phyloP scores from a whole-genome alignment of 768 basidiomycete genomes.

The Suillus occidentalis region DNA sequence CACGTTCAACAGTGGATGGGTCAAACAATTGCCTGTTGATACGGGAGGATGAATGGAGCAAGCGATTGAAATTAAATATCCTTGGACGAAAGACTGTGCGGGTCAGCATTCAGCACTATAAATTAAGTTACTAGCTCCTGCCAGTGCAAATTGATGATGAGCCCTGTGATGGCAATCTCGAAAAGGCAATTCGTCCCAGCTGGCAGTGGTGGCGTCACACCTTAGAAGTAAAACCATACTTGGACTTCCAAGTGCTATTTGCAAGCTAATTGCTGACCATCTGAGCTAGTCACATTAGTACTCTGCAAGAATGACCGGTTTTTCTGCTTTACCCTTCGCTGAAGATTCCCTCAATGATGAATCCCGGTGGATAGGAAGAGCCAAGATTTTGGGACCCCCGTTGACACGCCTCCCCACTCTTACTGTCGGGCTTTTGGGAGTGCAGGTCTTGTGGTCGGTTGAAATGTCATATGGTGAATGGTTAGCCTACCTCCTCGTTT shows the following conservation, averaged over 20 bases:
- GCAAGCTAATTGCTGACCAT: neutral
- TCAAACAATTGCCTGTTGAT: slow-evolving; percentile 45
- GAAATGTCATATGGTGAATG: slow-evolving; percentile 92
- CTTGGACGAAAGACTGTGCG: neutral
- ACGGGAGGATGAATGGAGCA: slow-evolving; percentile 26
- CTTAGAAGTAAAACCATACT: neutral
- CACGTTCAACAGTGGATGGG: slow-evolving; percentile 68
- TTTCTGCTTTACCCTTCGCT: slow-evolving; percentile 45
- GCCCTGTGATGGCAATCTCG: neutral
- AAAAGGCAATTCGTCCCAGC: neutral
- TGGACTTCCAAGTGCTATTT: neutral
- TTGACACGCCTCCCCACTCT: slow-evolving; percentile 69
- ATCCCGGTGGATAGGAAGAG: slow-evolving; percentile 48
- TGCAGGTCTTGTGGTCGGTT: slow-evolving; percentile 90
- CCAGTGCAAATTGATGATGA: neutral
- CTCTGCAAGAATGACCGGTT: slow-evolving; percentile 43
- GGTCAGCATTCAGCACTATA: slow-evolving; percentile 6
- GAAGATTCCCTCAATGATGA: slow-evolving; percentile 39
- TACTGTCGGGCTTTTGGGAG: slow-evolving; percentile 78
- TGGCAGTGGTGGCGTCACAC: neutral
- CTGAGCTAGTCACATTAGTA: too few relatives aligned
- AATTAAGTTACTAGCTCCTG: neutral
- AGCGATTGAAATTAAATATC: neutral
- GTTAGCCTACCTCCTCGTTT: slow-evolving; percentile 23
- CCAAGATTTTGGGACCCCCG: slow-evolving; percentile 63